Evolutionary conservation across 2,329 filamentous ascomycete genomes (phyloP).

Genomic region (Cercospora nicotianae): DNA sequence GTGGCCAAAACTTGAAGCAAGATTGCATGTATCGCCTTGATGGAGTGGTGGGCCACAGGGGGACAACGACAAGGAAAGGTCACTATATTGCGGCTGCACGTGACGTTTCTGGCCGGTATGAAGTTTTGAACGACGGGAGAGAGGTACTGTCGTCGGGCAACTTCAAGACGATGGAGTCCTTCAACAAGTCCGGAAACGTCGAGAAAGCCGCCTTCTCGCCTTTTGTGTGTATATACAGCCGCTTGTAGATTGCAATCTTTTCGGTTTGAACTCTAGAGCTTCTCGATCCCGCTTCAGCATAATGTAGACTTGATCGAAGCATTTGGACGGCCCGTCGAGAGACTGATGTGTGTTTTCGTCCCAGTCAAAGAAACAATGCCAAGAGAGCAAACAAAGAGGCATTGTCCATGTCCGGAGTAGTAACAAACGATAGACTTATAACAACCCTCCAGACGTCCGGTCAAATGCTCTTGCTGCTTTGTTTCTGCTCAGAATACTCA

Average conservation of each 20-base stretch:
- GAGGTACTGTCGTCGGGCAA: not conserved
- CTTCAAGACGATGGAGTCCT: not conserved
- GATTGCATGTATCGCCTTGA: slow-evolving; percentile 18
- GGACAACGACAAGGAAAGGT: not conserved
- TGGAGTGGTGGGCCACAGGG: slow-evolving; percentile 17
- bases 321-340: not conserved
- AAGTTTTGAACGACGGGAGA: not conserved
- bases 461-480: not conserved
- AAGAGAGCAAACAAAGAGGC: not conserved
- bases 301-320: not conserved
- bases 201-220: not conserved
- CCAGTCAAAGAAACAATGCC: not conserved
- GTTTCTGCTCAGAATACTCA: not conserved
- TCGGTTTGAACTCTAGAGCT: not conserved
- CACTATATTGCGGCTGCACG: slow-evolving; percentile 18
- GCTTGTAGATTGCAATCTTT: not conserved
- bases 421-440: not conserved
- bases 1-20: not conserved
- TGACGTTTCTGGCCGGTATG: not conserved
- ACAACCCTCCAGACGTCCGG: not conserved
- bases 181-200: not conserved
- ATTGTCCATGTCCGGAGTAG: not conserved
- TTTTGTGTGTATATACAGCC: not conserved
- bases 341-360: not conserved
- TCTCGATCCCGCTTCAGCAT: not conserved